Percentiles rank a stretch among this genome's conserved stretches.
These are phyloP conservation scores for Pestalotiopsis sp. DNA, from an alignment of 2,329 filamentous ascomycete species.

Conservation along the genomic window DNA sequence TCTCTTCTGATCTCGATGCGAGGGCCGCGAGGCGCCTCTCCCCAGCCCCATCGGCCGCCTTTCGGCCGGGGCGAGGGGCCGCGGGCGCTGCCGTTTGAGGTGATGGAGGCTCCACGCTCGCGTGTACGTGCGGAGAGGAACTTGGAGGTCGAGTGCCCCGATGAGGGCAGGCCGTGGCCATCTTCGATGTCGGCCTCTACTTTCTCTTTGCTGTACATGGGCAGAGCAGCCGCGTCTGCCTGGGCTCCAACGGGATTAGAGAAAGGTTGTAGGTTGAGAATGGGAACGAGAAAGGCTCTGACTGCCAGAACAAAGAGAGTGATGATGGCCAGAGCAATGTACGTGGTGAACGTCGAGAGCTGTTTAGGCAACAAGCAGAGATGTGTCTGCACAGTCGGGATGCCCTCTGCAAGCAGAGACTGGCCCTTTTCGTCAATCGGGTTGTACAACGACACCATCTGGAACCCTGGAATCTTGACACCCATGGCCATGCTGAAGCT, in stretches of 20 bases:
- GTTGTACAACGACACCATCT: constrained; percentile 90
- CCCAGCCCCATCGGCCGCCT: constrained; percentile 44
- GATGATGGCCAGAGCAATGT: constrained; percentile 63
- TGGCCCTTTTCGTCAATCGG: constrained; percentile 67
- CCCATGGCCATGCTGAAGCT: constrained; percentile 97
- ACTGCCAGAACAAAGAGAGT: constrained; percentile 50
- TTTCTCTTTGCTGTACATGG: constrained; percentile 53
- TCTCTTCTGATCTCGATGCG: constrained; percentile 52
- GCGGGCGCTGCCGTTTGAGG: constrained; percentile 19
- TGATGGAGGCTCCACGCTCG: constrained; percentile 26
- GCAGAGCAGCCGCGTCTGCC: constrained; percentile 34
- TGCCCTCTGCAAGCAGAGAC: constrained; percentile 42
- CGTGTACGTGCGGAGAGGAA: constrained; percentile 30
- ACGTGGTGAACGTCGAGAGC: constrained; percentile 78
- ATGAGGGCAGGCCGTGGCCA: constrained; percentile 25
- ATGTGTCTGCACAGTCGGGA: constrained; percentile 77
- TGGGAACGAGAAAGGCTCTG: constrained; percentile 57
- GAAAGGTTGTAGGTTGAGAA: constrained; percentile 54
- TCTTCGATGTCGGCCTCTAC: constrained; percentile 45
- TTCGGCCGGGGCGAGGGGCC: constrained; percentile 22
- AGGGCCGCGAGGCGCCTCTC: constrained; percentile 39
- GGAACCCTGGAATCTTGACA: constrained; percentile 80
- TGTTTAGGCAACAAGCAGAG: constrained; percentile 91
- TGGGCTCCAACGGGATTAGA: constrained; percentile 44
- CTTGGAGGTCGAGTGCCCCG: constrained; percentile 35